A percentile compares a stretch with the other conserved stretches of the same genome.
Conservation (phyloP, 2,329 filamentous ascomycete species). For the Talaromyces piceae region DNA sequence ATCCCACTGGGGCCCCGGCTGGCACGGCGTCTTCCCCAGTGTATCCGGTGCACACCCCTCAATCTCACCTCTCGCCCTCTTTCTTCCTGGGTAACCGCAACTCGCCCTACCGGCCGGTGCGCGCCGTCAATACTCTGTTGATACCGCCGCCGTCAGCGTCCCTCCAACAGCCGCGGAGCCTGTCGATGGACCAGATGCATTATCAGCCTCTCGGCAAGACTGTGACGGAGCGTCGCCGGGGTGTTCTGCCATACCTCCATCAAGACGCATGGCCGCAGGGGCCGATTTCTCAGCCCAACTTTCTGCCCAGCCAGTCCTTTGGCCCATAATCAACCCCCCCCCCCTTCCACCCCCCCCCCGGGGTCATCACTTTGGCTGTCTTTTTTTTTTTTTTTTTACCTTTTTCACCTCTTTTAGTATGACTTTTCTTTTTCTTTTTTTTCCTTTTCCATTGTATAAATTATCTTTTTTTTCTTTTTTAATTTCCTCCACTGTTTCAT, state of each 20-base stretch:
- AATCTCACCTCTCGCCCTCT: slow-evolving; percentile 70
- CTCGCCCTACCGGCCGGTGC: slow-evolving; percentile 87
- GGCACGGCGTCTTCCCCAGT: slow-evolving; percentile 57
- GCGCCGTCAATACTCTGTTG: slow-evolving; percentile 81
- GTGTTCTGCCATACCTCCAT: slow-evolving; percentile 56
- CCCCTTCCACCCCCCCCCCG: too few species aligned
- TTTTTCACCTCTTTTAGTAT: background rate
- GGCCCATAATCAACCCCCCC: too few species aligned
- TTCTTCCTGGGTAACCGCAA: slow-evolving; percentile 80
- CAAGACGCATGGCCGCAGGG: slow-evolving; percentile 36
- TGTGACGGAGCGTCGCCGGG: slow-evolving; percentile 57
- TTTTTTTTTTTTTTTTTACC: slow-evolving; percentile 1
- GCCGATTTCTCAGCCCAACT: slow-evolving; percentile 22
- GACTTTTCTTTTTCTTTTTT: background rate
- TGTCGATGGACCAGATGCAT: slow-evolving; percentile 66
- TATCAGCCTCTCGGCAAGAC: slow-evolving; percentile 69
- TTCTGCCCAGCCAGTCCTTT: slow-evolving; percentile 23
- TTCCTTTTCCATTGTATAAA: background rate
- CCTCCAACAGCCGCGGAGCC: slow-evolving; percentile 63
- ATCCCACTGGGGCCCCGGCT: slow-evolving; percentile 40
- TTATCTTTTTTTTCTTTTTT: too few species aligned
- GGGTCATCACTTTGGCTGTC: too few species aligned
- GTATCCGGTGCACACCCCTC: slow-evolving; percentile 52
- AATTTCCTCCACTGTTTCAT: too few species aligned
- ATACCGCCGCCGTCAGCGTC: slow-evolving; percentile 77